These are phyloP conservation scores for Mycena capillaripes DNA, from an alignment of 768 basidiomycete species.

Conservation along the genomic window DNA sequence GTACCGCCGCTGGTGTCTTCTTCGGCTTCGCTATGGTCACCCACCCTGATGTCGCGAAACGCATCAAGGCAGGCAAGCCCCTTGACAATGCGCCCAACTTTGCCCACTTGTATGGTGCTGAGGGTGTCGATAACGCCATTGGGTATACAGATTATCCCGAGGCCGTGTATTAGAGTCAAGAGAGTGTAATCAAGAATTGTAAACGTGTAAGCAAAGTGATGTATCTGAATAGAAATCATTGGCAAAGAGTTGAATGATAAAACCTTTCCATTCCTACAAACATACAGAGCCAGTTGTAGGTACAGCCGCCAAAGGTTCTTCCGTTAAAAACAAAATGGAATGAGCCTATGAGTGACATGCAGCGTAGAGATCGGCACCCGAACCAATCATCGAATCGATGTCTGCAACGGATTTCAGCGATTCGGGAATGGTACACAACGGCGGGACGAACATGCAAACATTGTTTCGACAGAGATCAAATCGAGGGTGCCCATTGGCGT, in stretches of 20 bases:
- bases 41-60: constrained; percentile 58
- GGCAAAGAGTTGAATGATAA: no score
- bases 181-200: no score
- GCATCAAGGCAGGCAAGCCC: constrained; percentile 51
- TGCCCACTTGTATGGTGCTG: constrained; percentile 43
- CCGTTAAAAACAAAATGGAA: background rate
- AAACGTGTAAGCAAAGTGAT: background rate
- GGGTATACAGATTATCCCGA: constrained; percentile 57
- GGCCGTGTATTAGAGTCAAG: constrained; percentile 28
- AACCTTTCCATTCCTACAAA: no score
- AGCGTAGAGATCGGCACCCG: constrained; percentile 47
- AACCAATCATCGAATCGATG: constrained; percentile 55
- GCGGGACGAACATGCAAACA: constrained; percentile 56
- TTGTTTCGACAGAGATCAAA: constrained; percentile 57
- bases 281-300: no score
- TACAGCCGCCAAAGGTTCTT: background rate
- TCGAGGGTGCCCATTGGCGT: constrained; percentile 62
- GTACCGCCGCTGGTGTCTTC: constrained; percentile 52
- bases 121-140: constrained; percentile 40
- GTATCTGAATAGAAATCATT: background rate
- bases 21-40: constrained; percentile 55
- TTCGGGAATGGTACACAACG: background rate
- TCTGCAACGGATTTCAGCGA: constrained; percentile 44
- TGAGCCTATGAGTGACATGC: constrained; percentile 43
- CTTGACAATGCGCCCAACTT: constrained; percentile 50